phyloP scores from a whole-genome alignment of 2,329 filamentous ascomycete species.

The Metarhizium brunneum region DNA sequence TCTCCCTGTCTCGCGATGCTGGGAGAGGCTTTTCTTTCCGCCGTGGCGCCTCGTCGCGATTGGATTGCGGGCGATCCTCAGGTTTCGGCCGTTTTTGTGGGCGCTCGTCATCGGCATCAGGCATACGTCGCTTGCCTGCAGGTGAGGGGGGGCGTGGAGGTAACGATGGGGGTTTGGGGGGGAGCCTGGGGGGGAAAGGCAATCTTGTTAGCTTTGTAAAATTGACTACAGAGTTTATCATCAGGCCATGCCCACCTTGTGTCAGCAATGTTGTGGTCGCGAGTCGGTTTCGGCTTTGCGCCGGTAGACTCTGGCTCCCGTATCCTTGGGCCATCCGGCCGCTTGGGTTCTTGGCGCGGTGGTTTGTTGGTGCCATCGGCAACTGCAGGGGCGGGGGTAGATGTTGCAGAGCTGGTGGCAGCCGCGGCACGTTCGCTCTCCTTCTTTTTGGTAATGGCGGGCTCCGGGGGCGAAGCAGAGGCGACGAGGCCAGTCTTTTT shows the following conservation, averaged over 20 bases:
- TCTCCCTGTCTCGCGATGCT: constrained; percentile 3
- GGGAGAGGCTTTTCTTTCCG: constrained; percentile 17
- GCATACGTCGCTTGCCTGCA: constrained; percentile 36
- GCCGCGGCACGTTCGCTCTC: constrained; percentile 21
- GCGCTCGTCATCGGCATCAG: constrained; percentile 36
- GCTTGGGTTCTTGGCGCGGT: constrained; percentile 5
- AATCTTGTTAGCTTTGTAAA: background rate
- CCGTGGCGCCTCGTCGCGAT: constrained; percentile 23
- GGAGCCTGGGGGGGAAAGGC: constrained; percentile 16
- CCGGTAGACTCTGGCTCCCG: constrained; percentile 4
- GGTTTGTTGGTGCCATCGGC: background rate
- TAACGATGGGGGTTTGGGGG: constrained; percentile 26
- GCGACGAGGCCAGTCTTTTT: constrained; percentile 30
- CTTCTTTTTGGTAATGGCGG: constrained; percentile 20
- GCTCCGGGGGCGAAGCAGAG: constrained; percentile 28
- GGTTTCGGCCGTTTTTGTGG: constrained; percentile 37
- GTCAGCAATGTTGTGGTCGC: constrained; percentile 3
- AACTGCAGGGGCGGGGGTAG: constrained; percentile 7
- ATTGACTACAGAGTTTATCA: background rate
- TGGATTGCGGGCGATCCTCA: constrained; percentile 23
- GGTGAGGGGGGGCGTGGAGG: constrained; percentile 30
- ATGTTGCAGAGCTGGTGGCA: constrained; percentile 6
- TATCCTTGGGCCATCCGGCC: constrained; percentile 6
- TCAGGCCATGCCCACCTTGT: constrained; percentile 8
- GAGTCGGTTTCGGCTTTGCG: constrained; percentile 5